These are phyloP conservation scores for Penicillium manginii DNA, from an alignment of 495 filamentous ascomycete species.

Conservation along the genomic window DNA sequence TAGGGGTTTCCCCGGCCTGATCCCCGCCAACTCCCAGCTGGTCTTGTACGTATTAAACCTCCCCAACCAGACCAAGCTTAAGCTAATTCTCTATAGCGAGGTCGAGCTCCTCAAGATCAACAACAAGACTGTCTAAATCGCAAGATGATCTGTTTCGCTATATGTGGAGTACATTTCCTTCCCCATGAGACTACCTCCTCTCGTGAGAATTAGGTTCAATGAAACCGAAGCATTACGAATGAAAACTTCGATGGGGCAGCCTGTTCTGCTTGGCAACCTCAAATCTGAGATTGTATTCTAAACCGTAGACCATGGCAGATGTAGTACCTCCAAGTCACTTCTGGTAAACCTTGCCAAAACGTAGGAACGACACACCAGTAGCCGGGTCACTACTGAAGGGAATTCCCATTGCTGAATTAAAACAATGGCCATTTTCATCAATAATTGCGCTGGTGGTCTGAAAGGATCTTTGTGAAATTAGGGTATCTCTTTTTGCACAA, in stretches of 20 bases:
- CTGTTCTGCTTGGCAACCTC: background rate
- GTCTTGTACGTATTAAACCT: conserved; percentile 50
- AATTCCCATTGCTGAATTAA: no score
- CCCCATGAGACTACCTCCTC: background rate
- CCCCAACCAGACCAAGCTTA: background rate
- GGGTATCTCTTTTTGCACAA: no score
- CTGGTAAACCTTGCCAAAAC: no score
- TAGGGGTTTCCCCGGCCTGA: conserved; percentile 68
- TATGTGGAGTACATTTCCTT: background rate
- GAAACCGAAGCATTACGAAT: background rate
- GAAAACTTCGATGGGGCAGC: background rate
- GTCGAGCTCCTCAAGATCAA: conserved; percentile 51
- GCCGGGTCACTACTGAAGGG: no score
- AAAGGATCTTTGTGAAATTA: no score
- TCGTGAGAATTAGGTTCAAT: background rate
- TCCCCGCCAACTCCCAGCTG: conserved; percentile 49
- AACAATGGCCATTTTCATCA: no score
- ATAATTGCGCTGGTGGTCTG: no score
- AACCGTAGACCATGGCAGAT: no score
- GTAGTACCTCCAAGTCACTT: no score
- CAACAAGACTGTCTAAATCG: conserved; percentile 29
- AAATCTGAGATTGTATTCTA: no score
- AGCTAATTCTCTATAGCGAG: conserved; percentile 34
- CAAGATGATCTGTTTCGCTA: background rate
- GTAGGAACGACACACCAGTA: no score